Percentiles rank a stretch among this genome's conserved stretches.
phyloP scores from a whole-genome alignment of 371 early-diverging fungal genomes.

The Mortierella polycephala region DNA sequence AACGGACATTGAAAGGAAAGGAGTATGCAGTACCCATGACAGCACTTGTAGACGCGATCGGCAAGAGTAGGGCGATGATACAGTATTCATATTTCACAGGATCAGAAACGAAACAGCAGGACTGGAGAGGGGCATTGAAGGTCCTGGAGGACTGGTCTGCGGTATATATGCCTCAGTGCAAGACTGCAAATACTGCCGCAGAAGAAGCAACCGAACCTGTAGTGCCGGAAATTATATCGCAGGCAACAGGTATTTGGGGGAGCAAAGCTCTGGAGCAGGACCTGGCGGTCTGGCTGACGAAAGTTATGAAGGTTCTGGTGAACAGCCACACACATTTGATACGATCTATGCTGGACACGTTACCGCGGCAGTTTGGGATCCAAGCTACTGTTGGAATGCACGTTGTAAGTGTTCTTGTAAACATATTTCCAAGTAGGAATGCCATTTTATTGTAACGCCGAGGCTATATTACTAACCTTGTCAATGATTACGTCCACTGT shows the following conservation, averaged over 20 bases:
- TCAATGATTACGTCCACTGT: not conserved
- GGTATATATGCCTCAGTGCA: no score
- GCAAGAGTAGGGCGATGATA: constrained; percentile 29
- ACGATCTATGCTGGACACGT: constrained; percentile 30
- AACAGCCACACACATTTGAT: constrained; percentile 37
- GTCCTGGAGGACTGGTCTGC: constrained; percentile 32
- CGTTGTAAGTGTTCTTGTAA: constrained; percentile 20
- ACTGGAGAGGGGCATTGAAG: constrained; percentile 37
- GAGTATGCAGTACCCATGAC: constrained; percentile 7
- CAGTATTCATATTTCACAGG: constrained; percentile 9
- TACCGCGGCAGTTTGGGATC: constrained; percentile 30
- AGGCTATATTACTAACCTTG: no score
- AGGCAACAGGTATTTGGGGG: not conserved
- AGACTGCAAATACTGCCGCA: not conserved
- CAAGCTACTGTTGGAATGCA: constrained; percentile 32
- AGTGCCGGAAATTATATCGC: no score
- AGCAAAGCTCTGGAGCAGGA: constrained; percentile 12
- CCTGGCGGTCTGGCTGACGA: constrained; percentile 68
- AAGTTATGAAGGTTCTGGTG: constrained; percentile 78
- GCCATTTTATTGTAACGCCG: no score
- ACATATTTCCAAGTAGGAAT: not conserved
- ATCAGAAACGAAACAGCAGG: constrained; percentile 7
- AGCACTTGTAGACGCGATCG: constrained; percentile 31
- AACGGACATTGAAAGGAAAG: not conserved
- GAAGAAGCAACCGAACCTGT: not conserved